phyloP scores from a whole-genome alignment of 1,284 basidiomycete species.

The Microbotryum scabiosae region DNA sequence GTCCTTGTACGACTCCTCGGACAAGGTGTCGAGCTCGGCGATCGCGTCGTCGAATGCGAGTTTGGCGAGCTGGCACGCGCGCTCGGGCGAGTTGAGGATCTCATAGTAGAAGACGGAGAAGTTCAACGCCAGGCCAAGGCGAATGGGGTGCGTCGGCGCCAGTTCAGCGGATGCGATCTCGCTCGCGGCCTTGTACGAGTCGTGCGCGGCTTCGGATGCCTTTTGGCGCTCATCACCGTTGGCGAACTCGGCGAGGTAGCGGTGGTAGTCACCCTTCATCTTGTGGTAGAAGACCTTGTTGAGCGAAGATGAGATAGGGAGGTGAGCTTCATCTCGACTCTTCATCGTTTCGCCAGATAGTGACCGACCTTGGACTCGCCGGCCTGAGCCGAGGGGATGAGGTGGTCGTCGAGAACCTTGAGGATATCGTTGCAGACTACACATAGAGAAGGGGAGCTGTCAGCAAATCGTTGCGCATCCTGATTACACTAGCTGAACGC shows the following conservation, averaged over 20 bases:
- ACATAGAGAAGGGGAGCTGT: background rate
- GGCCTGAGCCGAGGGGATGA: slow-evolving; percentile 94
- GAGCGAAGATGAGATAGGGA: background rate
- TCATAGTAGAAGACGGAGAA: slow-evolving; percentile 99
- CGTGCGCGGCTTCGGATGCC: slow-evolving; percentile 84
- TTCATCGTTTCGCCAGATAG: background rate
- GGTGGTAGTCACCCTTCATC: slow-evolving; percentile 99
- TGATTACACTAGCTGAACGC: no score
- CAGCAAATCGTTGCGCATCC: no score
- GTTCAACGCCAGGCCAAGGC: slow-evolving; percentile 97
- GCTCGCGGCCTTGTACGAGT: slow-evolving; percentile 98
- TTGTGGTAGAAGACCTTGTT: slow-evolving; percentile 93
- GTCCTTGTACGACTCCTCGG: slow-evolving; percentile 97
- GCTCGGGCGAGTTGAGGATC: slow-evolving; percentile 98
- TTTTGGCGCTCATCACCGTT: slow-evolving; percentile 97
- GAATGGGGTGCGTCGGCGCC: slow-evolving; percentile 97
- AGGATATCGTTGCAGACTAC: slow-evolving; percentile 98
- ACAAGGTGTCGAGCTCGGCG: slow-evolving; percentile 98
- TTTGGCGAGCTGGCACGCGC: slow-evolving; percentile 98
- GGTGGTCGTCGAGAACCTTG: slow-evolving; percentile 96
- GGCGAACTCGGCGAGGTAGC: slow-evolving; percentile 98
- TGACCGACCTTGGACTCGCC: slow-evolving; percentile 75
- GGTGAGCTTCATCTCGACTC: background rate
- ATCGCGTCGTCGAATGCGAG: slow-evolving; percentile 99
- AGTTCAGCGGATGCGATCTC: slow-evolving; percentile 94